phyloP scores from a whole-genome alignment of 306 rosid genomes.

The Glycine tomentella region DNA sequence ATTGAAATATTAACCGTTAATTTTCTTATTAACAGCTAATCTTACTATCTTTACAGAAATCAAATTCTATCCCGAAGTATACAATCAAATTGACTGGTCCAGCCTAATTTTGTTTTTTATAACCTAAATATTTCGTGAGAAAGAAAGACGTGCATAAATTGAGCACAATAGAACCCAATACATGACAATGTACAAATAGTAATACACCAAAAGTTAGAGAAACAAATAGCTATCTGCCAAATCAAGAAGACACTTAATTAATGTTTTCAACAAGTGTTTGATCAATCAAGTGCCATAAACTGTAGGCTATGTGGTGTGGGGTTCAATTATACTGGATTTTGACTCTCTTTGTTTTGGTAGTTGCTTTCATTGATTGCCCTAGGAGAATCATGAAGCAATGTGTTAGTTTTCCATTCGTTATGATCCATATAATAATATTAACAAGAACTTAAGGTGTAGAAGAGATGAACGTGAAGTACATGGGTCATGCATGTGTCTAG shows the following conservation, averaged over 20 bases:
- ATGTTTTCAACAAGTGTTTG: not conserved
- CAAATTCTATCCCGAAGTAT: no score
- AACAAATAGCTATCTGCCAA: not conserved
- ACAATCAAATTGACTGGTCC: not conserved
- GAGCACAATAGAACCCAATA: not conserved
- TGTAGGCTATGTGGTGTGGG: constrained; percentile 33
- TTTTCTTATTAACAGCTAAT: not conserved
- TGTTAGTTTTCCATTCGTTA: constrained; percentile 38
- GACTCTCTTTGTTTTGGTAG: constrained; percentile 27
- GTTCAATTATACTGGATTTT: constrained; percentile 14
- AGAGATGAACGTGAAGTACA: constrained; percentile 31
- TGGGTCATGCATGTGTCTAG: constrained; percentile 31
- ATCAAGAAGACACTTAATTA: not conserved
- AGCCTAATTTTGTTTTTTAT: not conserved
- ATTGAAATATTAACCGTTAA: not conserved
- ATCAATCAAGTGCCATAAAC: constrained; percentile 31
- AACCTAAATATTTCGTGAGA: no score
- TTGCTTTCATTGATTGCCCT: constrained; percentile 36
- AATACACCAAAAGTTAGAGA: not conserved
- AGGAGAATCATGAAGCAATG: constrained; percentile 9
- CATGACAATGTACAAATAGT: not conserved
- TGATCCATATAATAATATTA: constrained; percentile 1
- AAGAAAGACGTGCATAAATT: not conserved
- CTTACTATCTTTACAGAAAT: not conserved
- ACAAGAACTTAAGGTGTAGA: constrained; percentile 11